Evolutionary conservation across 2,329 filamentous ascomycete genomes (phyloP), one percentile per base, ranked within the genome.

Genomic region (Chaetomium strumarium): DNA sequence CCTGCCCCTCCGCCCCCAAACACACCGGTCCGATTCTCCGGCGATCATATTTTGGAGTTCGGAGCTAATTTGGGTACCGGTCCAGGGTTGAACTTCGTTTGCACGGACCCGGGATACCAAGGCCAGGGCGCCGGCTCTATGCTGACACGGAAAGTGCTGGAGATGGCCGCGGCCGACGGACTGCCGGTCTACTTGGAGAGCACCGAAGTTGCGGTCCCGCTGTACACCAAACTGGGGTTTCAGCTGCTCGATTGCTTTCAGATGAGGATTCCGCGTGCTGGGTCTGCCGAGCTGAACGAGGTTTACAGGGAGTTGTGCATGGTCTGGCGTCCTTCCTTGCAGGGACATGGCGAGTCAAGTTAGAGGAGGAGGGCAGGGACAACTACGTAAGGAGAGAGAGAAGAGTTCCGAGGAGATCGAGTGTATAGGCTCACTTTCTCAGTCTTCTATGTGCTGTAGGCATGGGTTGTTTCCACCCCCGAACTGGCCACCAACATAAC

Each of bases 171-270:
- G 10, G 61, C 52, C 13, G 67, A 68, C 11, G 59, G 61, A 13
- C 59, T 68, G 48, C 63, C 66, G 11, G 64, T 71, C 6, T 67
- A 72, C 43, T 58, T 73, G 13, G 70, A 73, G 53, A 70, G 67
- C 17, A 73, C 69, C 16, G 65, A 66, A 58, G 64, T 67, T 16
- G 71, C 70, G 1, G 64, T 71, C 6, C 55, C 59, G 1, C 66
- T 73, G 53, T 74, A 73, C 40, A 58, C 67, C 51, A 67, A 55
- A 55, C 57, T 71, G 33, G 70, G 70, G 7, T 74, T 74, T 46
- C 58, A 59, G 34, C 55, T 55, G 3, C 49, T 62, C 12, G 64
- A 64, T 42, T 55, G 59, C 17, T 65, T 74, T 20, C 62, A 66
- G 19, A 68, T 73, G 67, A 59, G 54, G 45, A 63, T 74, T 19